Evolutionary conservation across 2,329 filamentous ascomycete species (phyloP).

Genomic region (Talaromyces sp.): DNA sequence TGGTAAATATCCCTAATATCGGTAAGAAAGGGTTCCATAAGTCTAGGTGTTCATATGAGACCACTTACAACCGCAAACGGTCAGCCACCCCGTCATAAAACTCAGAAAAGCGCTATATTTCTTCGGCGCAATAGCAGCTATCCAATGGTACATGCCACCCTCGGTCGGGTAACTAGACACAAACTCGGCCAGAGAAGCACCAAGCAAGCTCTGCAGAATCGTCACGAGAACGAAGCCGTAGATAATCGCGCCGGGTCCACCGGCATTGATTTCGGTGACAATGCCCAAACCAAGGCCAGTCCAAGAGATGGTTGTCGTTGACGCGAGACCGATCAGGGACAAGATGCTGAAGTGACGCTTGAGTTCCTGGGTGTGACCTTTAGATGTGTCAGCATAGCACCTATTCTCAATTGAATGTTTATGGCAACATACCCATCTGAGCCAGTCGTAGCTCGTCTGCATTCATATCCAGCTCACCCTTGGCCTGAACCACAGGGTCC

Average conservation of each 20-base stretch:
- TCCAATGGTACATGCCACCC: conserved; percentile 54
- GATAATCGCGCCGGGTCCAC: conserved; percentile 48
- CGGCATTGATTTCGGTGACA: conserved; percentile 48
- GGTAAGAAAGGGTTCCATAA: conserved; percentile 38
- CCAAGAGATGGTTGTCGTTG: conserved; percentile 45
- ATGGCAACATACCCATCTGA: conserved; percentile 41
- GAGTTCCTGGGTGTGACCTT: conserved; percentile 50
- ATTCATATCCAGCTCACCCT: conserved; percentile 26
- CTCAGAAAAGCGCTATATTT: conserved; percentile 41
- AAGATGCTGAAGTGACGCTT: conserved; percentile 49
- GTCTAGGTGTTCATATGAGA: background rate
- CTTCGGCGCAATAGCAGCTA: conserved; percentile 46
- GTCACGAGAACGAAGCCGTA: conserved; percentile 52
- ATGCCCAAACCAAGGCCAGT: conserved; percentile 42
- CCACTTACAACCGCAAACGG: conserved; percentile 38
- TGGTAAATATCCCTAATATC: conserved; percentile 51
- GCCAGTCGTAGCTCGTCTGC: conserved; percentile 43
- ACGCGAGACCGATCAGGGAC: conserved; percentile 49
- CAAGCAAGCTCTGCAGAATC: conserved; percentile 47
- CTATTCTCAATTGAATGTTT: background rate
- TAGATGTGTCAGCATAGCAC: conserved; percentile 17
- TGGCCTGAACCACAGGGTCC: conserved; percentile 21
- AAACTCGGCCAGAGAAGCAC: conserved; percentile 48
- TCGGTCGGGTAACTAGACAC: conserved; percentile 50
- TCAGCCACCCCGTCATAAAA: conserved; percentile 47